These are phyloP conservation scores for Epithemia pelagica DNA, from an alignment of 108 stramenopile genomes.

Conservation along the genomic window DNA sequence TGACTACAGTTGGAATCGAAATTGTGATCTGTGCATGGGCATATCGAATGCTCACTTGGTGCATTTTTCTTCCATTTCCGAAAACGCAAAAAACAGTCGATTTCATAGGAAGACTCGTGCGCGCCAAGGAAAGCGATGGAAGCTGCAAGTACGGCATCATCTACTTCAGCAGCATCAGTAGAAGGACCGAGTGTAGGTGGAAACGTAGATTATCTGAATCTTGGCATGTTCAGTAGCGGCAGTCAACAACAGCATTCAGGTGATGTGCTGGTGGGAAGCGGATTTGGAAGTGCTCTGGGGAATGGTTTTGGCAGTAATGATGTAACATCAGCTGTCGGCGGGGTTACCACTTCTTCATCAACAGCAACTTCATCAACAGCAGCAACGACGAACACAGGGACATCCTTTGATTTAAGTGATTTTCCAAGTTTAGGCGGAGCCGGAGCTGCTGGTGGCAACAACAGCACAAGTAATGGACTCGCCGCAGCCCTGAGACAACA, in stretches of 20 bases:
- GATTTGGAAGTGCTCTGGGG: constrained; percentile 36
- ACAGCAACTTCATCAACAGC: constrained; percentile 22
- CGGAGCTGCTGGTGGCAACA: constrained; percentile 25
- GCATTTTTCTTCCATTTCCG: neutral
- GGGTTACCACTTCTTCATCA: neutral
- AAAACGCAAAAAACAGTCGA: neutral
- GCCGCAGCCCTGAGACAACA: constrained; percentile 70
- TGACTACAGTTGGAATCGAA: no score
- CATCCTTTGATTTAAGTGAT: constrained; percentile 73
- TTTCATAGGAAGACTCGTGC: neutral
- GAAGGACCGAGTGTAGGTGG: constrained; percentile 16
- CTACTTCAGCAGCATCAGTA: constrained; percentile 14
- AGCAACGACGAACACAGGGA: constrained; percentile 11
- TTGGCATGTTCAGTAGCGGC: constrained; percentile 39
- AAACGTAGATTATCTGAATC: constrained; percentile 17
- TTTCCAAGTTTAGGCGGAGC: constrained; percentile 78
- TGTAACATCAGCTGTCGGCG: constrained; percentile 13
- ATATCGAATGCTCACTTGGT: neutral
- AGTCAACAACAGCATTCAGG: constrained; percentile 33
- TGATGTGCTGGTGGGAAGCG: constrained; percentile 43
- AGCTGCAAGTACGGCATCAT: constrained; percentile 14
- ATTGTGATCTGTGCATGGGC: no score
- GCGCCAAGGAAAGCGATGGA: neutral
- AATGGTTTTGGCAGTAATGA: constrained; percentile 40
- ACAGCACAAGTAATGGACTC: constrained; percentile 42